Base-by-base conservation (phyloP, 2,329 filamentous ascomycete genomes). In the Aspergillus ibericus region DNA sequence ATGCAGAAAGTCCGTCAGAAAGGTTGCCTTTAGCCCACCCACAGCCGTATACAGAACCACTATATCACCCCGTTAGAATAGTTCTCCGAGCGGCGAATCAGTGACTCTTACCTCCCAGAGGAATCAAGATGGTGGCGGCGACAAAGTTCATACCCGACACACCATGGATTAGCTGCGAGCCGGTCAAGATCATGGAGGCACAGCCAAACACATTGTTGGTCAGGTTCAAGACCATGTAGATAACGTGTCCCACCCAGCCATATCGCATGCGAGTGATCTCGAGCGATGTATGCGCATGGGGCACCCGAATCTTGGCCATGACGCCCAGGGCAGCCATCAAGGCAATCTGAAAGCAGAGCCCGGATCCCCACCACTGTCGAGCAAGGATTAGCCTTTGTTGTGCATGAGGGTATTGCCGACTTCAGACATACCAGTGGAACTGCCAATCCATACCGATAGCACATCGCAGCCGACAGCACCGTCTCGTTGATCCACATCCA, bases 181-280 rank as follows among this genome's bases (percentile, higher is more conserved):
- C 79, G 0, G 75, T 74, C 54, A 81, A 69, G 38, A 81, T 79
- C 78, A 81, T 81, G 8, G 72, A 75, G 0, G 75, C 75, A 46
- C 77, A 79, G 0, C 77, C 78, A 44, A 81, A 77, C 13, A 80
- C 70, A 38, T 80, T 80, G 56, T 78, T 78, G 4, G 73, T 68
- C 5, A 79, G 58, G 29, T 79, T 78, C 22, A 80, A 62, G 2
- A 77, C 61, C 12, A 78, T 77, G 42, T 78, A 79, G 0, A 78
- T 69, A 9, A 75, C 58, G 60, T 80, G 77, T 0, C 70, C 75
- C 12, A 75, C 66, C 22, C 70, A 76, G 5, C 79, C 80, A 62
- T 83, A 82, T 58, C 81, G 70, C 69, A 77, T 77, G 4, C 74
- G 73, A 38, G 82, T 77, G 46, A 83, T 81, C 61, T 82, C 81